These are phyloP conservation scores for Botryotinia calthae DNA, from an alignment of 2,329 filamentous ascomycete species.

Conservation along the genomic window DNA sequence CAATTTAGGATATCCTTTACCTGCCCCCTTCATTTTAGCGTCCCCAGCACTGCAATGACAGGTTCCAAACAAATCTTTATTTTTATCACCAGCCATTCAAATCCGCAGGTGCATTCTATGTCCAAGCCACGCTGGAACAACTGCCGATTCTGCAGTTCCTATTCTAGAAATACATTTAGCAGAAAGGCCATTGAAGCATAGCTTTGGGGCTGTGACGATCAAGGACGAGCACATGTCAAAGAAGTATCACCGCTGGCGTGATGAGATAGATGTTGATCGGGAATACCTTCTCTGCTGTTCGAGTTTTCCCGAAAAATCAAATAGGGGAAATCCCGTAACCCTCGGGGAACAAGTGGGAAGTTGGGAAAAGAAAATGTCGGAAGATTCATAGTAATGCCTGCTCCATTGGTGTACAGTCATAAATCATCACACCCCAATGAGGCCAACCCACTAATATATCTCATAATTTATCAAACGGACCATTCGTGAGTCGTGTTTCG, in stretches of 20 bases:
- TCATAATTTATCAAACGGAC: constrained; percentile 12
- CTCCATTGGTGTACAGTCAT: constrained; percentile 8
- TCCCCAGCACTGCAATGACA: background rate
- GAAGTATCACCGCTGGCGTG: background rate
- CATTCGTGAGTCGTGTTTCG: constrained; percentile 14
- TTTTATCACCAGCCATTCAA: background rate
- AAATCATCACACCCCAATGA: constrained; percentile 5
- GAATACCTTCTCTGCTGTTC: background rate
- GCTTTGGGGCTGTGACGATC: background rate
- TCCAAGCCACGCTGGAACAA: constrained; percentile 3
- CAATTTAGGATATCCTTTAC: constrained; percentile 1
- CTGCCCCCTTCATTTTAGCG: background rate
- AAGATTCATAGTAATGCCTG: constrained; percentile 12
- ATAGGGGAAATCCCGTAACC: constrained; percentile 10
- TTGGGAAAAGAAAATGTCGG: background rate
- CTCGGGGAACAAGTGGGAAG: background rate
- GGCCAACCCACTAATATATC: constrained; percentile 7
- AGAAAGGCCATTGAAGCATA: background rate
- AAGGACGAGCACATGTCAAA: constrained; percentile 11
- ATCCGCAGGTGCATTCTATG: background rate
- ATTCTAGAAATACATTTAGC: constrained; percentile 2
- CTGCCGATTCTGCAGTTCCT: constrained; percentile 2
- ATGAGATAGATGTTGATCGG: background rate
- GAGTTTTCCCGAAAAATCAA: background rate
- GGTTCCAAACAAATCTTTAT: constrained; percentile 7